A percentile compares a stretch with the other conserved stretches of the same genome.
phyloP scores from a whole-genome alignment of 192 early-diverging fungal genomes.

The Polychytrium aggregatum region DNA sequence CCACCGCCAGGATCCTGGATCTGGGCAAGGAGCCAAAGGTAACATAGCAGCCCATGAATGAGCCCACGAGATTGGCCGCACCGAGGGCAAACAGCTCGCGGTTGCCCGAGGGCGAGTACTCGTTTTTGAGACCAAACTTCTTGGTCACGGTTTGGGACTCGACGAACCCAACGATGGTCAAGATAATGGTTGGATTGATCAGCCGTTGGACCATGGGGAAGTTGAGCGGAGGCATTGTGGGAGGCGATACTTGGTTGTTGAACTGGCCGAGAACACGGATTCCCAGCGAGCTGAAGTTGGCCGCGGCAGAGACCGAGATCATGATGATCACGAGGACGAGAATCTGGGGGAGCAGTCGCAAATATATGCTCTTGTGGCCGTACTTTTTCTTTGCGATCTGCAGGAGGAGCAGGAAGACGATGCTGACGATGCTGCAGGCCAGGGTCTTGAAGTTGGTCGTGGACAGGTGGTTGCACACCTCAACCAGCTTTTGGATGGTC shows the following conservation, averaged over 20 bases:
- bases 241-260: constrained; percentile 10
- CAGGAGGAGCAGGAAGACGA: constrained; percentile 13
- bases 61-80: constrained; percentile 24
- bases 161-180: constrained; percentile 29
- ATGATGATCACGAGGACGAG: constrained; percentile 18
- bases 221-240: constrained; percentile 12
- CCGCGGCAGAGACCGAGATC: constrained; percentile 15
- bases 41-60: constrained; percentile 29
- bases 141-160: constrained; percentile 24
- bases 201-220: constrained; percentile 10
- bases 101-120: constrained; percentile 25
- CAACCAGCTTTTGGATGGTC: constrained; percentile 13
- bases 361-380: not conserved
- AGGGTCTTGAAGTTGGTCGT: constrained; percentile 2
- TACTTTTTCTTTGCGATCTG: constrained; percentile 5
- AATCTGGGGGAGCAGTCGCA: constrained; percentile 12
- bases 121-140: constrained; percentile 21
- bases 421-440: constrained; percentile 6
- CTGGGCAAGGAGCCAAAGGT: constrained; percentile 81
- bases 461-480: constrained; percentile 3
- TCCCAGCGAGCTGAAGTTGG: constrained; percentile 13
- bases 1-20: constrained; percentile 77
- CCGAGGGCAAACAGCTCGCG: constrained; percentile 35
- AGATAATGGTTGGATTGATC: constrained; percentile 15
- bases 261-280: constrained; percentile 24